A percentile compares a stretch with the other conserved stretches of the same genome.
Conservation (phyloP, 2,329 filamentous ascomycete species). For the Diaporthe ilicicola region DNA sequence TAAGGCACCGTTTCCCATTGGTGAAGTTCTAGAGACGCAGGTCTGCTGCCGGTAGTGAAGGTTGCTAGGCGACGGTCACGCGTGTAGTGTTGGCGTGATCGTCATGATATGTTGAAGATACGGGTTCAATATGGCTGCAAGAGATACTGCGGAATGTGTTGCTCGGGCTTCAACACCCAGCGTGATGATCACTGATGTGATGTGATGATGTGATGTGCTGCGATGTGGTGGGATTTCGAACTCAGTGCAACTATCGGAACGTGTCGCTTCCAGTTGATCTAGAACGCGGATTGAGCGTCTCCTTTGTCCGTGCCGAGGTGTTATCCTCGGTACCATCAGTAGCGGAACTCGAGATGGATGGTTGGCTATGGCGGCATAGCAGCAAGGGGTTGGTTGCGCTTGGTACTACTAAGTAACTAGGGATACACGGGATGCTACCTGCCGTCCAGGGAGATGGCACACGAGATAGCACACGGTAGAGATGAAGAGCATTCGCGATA, state of each 20-base stretch:
- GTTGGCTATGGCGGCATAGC: neutral
- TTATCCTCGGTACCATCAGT: neutral
- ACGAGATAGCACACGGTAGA: neutral
- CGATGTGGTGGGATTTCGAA: too few species aligned
- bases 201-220: neutral
- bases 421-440: neutral
- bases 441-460: neutral
- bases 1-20: slow-evolving; percentile 1
- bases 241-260: too few species aligned
- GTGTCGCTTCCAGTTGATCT: neutral
- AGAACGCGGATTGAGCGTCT: neutral
- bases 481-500: neutral
- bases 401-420: too few species aligned
- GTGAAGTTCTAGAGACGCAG: slow-evolving; percentile 9
- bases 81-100: neutral
- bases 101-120: neutral
- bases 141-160: neutral
- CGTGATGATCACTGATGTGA: neutral
- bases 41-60: neutral
- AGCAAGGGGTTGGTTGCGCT: neutral
- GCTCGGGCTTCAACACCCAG: neutral
- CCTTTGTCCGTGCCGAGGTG: slow-evolving; percentile 18
- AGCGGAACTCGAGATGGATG: slow-evolving; percentile 4
- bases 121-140: neutral
- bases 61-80: slow-evolving; percentile 11